Percentiles rank a stretch among this genome's conserved stretches.
Conservation (phyloP, 1,284 basidiomycete genomes). For the Phellinidium pouzarii region DNA sequence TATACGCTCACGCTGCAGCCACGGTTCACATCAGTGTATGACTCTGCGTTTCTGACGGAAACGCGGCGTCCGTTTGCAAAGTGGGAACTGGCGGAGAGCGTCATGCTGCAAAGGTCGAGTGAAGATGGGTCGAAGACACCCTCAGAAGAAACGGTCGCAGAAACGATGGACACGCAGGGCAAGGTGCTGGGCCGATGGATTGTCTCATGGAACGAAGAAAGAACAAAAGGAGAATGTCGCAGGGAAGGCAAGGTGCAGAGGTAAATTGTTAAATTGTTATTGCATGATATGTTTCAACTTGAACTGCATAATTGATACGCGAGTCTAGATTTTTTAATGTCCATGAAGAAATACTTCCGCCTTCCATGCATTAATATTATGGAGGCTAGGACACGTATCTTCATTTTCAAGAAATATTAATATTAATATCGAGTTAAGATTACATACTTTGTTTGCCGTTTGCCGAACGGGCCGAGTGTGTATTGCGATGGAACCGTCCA, state of each 20-base stretch:
- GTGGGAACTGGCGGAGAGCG: slow-evolving; percentile 64
- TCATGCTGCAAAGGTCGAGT: slow-evolving; percentile 40
- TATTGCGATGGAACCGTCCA: no score
- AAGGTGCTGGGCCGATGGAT: slow-evolving; percentile 69
- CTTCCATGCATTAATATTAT: slow-evolving; percentile 19
- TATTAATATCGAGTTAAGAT: no score
- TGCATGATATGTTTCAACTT: no score
- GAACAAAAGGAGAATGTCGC: slow-evolving; percentile 48
- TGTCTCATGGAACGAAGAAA: slow-evolving; percentile 63
- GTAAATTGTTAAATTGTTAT: no score
- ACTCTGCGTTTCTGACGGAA: slow-evolving; percentile 64
- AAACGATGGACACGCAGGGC: slow-evolving; percentile 60
- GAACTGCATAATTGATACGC: not conserved
- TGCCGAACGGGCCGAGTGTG: no score
- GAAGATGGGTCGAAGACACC: slow-evolving; percentile 36
- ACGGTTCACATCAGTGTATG: slow-evolving; percentile 64
- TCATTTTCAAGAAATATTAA: no score
- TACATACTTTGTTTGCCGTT: no score
- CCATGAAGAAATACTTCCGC: slow-evolving; percentile 50
- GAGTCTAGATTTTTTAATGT: not conserved
- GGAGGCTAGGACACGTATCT: no score
- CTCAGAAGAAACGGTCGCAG: slow-evolving; percentile 68
- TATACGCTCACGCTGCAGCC: slow-evolving; percentile 54
- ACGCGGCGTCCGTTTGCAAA: slow-evolving; percentile 71
- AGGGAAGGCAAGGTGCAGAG: slow-evolving; percentile 53